Percentiles rank a stretch among this genome's conserved stretches.
Evolutionary conservation across 345 rosid genomes (phyloP).

Genomic region (Pistacia integerrima): DNA sequence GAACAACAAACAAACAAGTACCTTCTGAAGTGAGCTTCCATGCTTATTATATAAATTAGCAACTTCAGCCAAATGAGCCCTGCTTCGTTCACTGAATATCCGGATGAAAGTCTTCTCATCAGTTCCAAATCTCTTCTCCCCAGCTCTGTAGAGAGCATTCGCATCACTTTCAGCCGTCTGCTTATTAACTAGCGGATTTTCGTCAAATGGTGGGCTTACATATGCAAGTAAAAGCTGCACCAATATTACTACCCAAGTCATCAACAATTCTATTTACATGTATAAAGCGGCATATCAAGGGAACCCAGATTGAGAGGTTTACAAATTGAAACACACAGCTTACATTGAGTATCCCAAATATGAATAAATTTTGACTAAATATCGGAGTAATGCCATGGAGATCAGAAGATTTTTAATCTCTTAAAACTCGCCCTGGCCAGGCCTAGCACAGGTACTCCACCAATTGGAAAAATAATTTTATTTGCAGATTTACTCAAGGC

Average conservation of each 20-base stretch:
- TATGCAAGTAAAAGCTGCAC: conserved; percentile 61
- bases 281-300: neutral
- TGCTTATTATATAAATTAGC: conserved; percentile 43
- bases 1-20: conserved; percentile 14
- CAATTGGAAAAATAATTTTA: neutral
- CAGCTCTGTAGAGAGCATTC: conserved; percentile 59
- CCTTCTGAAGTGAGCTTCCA: conserved; percentile 61
- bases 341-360: neutral
- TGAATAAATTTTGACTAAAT: neutral
- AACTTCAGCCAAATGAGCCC: conserved; percentile 61
- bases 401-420: neutral
- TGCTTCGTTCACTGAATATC: conserved; percentile 58
- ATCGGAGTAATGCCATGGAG: neutral
- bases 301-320: neutral
- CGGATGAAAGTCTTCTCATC: conserved; percentile 66
- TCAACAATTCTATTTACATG: conserved; percentile 6
- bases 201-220: conserved; percentile 45
- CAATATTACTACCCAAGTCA: conserved; percentile 4
- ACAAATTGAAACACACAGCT: neutral
- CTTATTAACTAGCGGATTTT: conserved; percentile 54
- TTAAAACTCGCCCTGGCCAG: neutral
- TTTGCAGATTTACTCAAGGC: too few species aligned
- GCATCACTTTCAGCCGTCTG: conserved; percentile 50
- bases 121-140: conserved; percentile 70
- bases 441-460: neutral